Conservation (phyloP, 2,329 filamentous ascomycete genomes). For the Verticillium tricorpus region DNA sequence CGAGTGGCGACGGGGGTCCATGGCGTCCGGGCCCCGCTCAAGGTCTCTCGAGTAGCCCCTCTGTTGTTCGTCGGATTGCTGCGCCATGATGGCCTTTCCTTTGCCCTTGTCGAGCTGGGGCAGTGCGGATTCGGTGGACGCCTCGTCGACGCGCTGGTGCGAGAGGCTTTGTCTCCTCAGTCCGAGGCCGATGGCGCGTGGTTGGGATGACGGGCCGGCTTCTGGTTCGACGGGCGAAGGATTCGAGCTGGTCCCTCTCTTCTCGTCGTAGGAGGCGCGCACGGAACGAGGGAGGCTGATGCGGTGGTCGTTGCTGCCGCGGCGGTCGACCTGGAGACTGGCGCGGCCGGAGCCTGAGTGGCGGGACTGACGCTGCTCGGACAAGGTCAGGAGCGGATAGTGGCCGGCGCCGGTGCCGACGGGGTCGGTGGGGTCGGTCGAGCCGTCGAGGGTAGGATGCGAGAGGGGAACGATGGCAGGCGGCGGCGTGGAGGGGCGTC, state of each 20-base stretch:
- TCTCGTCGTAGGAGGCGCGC: constrained; percentile 48
- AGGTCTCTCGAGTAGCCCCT: constrained; percentile 45
- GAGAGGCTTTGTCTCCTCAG: constrained; percentile 25
- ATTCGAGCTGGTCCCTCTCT: constrained; percentile 24
- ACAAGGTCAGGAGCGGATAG: constrained; percentile 46
- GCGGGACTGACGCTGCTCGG: constrained; percentile 43
- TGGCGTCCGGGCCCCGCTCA: constrained; percentile 46
- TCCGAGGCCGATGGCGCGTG: constrained; percentile 16
- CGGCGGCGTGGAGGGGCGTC: constrained; percentile 46
- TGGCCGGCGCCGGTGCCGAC: constrained; percentile 36
- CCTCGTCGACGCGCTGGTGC: constrained; percentile 9
- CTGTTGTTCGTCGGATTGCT: constrained; percentile 26
- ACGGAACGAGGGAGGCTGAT: constrained; percentile 51
- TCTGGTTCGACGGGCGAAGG: constrained; percentile 11
- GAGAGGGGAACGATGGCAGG: constrained; percentile 46
- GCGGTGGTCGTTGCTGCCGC: constrained; percentile 39
- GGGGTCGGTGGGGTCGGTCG: constrained; percentile 29
- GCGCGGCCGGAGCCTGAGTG: constrained; percentile 37
- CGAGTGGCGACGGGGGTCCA: constrained; percentile 39
- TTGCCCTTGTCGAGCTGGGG: constrained; percentile 44
- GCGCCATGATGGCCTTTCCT: constrained; percentile 42
- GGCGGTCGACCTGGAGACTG: constrained; percentile 48
- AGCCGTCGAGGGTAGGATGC: constrained; percentile 36
- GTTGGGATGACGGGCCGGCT: constrained; percentile 6
- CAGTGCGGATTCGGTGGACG: constrained; percentile 9